Evolutionary conservation across 805 yeast species (phyloP).

Genomic region (Alloascoidea africana): DNA sequence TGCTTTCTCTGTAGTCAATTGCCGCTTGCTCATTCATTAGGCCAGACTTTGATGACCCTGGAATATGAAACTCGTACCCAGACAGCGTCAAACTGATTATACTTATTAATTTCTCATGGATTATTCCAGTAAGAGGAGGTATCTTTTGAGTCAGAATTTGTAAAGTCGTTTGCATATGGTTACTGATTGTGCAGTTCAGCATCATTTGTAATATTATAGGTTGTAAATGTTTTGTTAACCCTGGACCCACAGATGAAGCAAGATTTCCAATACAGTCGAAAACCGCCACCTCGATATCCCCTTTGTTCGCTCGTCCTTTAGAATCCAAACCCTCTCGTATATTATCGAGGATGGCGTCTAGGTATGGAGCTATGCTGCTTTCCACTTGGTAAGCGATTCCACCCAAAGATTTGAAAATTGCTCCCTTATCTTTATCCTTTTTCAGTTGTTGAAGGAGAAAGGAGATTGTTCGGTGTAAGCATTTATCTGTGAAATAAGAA

Average conservation of each 20-base stretch:
- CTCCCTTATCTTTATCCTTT: conserved; percentile 59
- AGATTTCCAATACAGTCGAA: conserved; percentile 81
- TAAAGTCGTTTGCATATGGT: conserved; percentile 65
- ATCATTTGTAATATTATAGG: conserved; percentile 67
- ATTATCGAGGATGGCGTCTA: conserved; percentile 76
- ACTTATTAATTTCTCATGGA: conserved; percentile 58
- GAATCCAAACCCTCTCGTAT: conserved; percentile 65
- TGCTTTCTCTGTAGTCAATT: conserved; percentile 58
- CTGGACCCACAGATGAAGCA: conserved; percentile 85
- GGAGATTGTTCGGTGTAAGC: conserved; percentile 63
- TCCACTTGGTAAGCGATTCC: conserved; percentile 66
- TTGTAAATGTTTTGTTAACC: conserved; percentile 77
- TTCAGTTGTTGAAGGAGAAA: conserved; percentile 69
- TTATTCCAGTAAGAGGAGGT: conserved; percentile 64
- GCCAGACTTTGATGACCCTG: conserved; percentile 68
- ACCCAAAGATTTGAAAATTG: conserved; percentile 72
- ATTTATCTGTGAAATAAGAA: conserved; percentile 59
- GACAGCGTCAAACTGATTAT: conserved; percentile 61
- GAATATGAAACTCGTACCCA: conserved; percentile 68
- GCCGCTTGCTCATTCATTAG: conserved; percentile 54
- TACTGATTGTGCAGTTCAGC: conserved; percentile 72
- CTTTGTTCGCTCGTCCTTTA: conserved; percentile 37
- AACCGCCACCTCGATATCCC: conserved; percentile 70
- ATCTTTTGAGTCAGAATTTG: conserved; percentile 52
- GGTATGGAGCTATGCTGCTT: conserved; percentile 71